Percentiles rank a stretch among this genome's conserved stretches.
These are phyloP conservation scores for Phytophthora rubi DNA, from an alignment of 352 stramenopile species.

Conservation along the genomic window DNA sequence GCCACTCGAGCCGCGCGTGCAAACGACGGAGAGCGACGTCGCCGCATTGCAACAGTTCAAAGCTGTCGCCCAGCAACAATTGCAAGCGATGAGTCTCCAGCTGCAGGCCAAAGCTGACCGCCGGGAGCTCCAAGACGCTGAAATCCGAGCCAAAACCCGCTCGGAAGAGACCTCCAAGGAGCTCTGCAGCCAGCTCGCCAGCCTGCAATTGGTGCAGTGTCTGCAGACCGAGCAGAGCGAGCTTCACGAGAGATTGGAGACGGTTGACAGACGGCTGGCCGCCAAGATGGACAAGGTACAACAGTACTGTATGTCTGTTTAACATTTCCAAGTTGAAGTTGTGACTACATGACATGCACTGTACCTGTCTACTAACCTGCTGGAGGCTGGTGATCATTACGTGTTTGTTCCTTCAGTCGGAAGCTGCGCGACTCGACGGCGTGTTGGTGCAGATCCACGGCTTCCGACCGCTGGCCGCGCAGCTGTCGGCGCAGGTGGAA, in stretches of 20 bases:
- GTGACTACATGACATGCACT: not conserved
- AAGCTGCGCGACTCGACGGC: conserved; percentile 50
- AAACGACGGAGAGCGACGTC: conserved; percentile 13
- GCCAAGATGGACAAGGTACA: conserved; percentile 71
- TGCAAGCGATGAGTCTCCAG: conserved; percentile 23
- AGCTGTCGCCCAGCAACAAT: conserved; percentile 6
- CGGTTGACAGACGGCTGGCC: conserved; percentile 48
- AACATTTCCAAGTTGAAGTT: conserved; percentile 9
- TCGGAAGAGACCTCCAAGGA: conserved; percentile 27
- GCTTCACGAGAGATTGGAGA: conserved; percentile 51
- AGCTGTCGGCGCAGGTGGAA: conserved; percentile 38
- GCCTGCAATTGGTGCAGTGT: conserved; percentile 40
- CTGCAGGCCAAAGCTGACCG: conserved; percentile 33
- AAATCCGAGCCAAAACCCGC: conserved; percentile 22
- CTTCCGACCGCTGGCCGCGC: conserved; percentile 50
- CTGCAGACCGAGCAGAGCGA: conserved; percentile 57
- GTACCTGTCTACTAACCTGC: not conserved
- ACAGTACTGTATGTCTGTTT: not conserved
- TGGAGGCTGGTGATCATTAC: not conserved
- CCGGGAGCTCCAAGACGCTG: conserved; percentile 24
- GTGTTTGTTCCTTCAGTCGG: conserved; percentile 38
- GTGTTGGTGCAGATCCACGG: conserved; percentile 61
- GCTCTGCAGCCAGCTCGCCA: conserved; percentile 42
- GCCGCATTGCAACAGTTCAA: conserved; percentile 9
- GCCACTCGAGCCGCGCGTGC: conserved; percentile 17